Evolutionary conservation across 257 asterid species (phyloP), one percentile per base, ranked within the genome.

Genomic region (Asclepias syriaca): DNA sequence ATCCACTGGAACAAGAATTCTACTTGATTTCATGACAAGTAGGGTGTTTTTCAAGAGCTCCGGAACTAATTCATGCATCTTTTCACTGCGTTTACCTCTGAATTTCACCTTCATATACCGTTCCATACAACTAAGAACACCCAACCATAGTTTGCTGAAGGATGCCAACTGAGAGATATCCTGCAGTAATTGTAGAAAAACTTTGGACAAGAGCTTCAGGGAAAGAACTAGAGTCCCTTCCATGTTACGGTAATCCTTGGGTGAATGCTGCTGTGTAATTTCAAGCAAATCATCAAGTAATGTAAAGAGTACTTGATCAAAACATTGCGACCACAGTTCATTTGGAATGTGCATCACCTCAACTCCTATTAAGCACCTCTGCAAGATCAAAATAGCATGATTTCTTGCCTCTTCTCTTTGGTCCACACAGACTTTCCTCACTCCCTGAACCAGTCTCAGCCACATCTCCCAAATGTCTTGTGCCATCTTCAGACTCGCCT

Each of bases 391-490:
- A 72, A 94, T 87, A 10, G 95, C 96, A 58, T 91, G 96, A 76
- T 85, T 87, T 51, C 98, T 80, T 57, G 91, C 96, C 78, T 85
- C 97, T 80, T 94, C 98, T 77, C 98, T 85, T 57, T 72, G 84
- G 78, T 94, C 98, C 14, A 84, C 50, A 54, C 97, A 89, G 12
- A 94, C 92, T 79, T 89, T 91, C 66, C 92, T 85, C 46, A 94
- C 78, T 56, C 93, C 96, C 76, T 89, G 97, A 6, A 91, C 82
- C 76, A 91, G 87, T 83, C 98, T 87, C 87, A 89, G 75, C 98
- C 98, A 94, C 98, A 94, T 94, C 71, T 94, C 97, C 40, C 88
- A 82, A 77, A 93, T 89, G 77, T 89, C 97, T 81, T 85, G 86
- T 49, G 91, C 87, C 90, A 93, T 80, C 79, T 89, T 89, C n/a